Percentiles rank a stretch among this genome's conserved stretches.
phyloP scores from a whole-genome alignment of 2,329 filamentous ascomycete species.

The Lasiodiplodia citricola region DNA sequence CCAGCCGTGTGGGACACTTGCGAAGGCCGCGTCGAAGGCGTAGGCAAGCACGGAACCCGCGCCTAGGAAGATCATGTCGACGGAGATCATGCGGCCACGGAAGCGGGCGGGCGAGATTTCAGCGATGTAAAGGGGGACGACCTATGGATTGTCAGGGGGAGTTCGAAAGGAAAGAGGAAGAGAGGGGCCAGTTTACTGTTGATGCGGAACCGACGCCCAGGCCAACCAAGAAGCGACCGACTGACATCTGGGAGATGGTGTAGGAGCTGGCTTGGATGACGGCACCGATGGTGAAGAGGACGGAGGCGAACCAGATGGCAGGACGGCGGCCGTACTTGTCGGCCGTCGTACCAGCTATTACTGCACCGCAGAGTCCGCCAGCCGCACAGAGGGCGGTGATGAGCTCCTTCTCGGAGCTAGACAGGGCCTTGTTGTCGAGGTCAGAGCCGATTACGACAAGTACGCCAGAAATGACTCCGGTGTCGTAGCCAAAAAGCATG shows the following conservation, averaged over 20 bases:
- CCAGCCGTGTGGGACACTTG: constrained; percentile 42
- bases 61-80: constrained; percentile 44
- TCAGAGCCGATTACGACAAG: constrained; percentile 41
- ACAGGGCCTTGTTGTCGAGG: not conserved
- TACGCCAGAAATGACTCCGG: constrained; percentile 45
- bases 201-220: constrained; percentile 39
- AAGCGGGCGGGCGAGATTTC: constrained; percentile 36
- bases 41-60: constrained; percentile 41
- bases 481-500: constrained; percentile 38
- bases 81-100: constrained; percentile 46
- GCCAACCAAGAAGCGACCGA: constrained; percentile 38
- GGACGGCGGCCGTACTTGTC: constrained; percentile 41
- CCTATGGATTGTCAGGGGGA: constrained; percentile 27
- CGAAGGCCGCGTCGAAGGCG: constrained; percentile 41
- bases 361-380: constrained; percentile 44
- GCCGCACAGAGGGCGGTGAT: constrained; percentile 47
- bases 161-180: constrained; percentile 33
- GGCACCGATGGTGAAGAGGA: constrained; percentile 36
- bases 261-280: constrained; percentile 38
- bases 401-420: constrained; percentile 40
- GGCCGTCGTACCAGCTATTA: constrained; percentile 43
- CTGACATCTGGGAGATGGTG: constrained; percentile 35
- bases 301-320: constrained; percentile 33
- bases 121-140: constrained; percentile 36
- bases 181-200: constrained; percentile 40